These are phyloP conservation scores for Botrytis byssoidea DNA, from an alignment of 2,329 filamentous ascomycete species.

Conservation along the genomic window DNA sequence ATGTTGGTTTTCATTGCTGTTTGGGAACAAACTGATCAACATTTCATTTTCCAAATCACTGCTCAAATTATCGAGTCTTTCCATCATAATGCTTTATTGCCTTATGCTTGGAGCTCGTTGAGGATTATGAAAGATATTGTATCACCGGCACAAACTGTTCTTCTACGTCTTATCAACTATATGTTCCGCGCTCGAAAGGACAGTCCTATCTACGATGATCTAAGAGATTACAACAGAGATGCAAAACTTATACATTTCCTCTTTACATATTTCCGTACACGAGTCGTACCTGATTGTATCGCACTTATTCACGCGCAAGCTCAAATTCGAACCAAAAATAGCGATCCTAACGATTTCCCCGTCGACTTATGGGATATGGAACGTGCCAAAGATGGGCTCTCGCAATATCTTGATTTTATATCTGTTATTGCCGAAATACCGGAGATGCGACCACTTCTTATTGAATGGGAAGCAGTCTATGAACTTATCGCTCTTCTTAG, in stretches of 20 bases:
- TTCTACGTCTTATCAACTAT: conserved; percentile 85
- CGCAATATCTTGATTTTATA: conserved; percentile 92
- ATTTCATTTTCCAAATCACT: conserved; percentile 94
- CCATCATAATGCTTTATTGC: conserved; percentile 82
- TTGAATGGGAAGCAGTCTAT: conserved; percentile 88
- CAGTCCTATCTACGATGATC: conserved; percentile 45
- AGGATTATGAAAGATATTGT: conserved; percentile 94
- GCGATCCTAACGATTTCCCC: conserved; percentile 82
- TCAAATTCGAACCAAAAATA: conserved; percentile 75
- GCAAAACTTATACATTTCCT: conserved; percentile 78
- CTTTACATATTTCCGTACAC: conserved; percentile 86
- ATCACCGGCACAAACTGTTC: conserved; percentile 88
- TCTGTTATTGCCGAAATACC: conserved; percentile 83
- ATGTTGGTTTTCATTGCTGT: conserved; percentile 94
- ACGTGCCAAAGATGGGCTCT: conserved; percentile 88
- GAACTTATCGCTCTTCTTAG: conserved; percentile 85
- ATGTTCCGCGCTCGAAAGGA: conserved; percentile 68
- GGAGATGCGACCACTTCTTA: conserved; percentile 78
- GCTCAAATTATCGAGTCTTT: conserved; percentile 94
- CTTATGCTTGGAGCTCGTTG: conserved; percentile 88
- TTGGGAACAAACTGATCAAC: conserved; percentile 92
- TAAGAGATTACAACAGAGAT: conserved; percentile 55
- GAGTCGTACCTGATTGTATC: conserved; percentile 90
- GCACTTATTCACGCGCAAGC: conserved; percentile 93
- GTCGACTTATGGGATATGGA: conserved; percentile 98